These are phyloP conservation scores for Zasmidium citrigriseum DNA, from an alignment of 2,329 filamentous ascomycete species.

Conservation along the genomic window DNA sequence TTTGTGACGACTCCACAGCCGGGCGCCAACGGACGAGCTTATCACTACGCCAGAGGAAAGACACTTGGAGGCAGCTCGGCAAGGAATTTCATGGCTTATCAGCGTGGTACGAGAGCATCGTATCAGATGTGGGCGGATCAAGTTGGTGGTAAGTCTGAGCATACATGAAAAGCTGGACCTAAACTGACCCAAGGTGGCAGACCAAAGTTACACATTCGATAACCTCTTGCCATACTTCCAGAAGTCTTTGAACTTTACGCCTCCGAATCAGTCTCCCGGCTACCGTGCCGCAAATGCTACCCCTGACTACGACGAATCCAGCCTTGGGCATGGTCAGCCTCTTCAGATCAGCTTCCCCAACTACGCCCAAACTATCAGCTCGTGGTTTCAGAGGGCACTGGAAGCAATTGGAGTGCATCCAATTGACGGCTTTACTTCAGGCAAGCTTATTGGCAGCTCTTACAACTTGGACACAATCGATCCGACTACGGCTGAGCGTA, in stretches of 20 bases:
- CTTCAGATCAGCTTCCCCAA: conserved; percentile 5
- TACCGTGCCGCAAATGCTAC: conserved; percentile 1
- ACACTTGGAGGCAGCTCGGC: conserved; percentile 28
- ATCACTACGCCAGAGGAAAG: conserved; percentile 29
- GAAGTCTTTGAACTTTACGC: not conserved
- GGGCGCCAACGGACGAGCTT: not conserved
- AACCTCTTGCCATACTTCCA: conserved; percentile 25
- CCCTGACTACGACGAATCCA: not conserved
- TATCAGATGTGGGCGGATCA: conserved; percentile 38
- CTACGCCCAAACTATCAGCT: not conserved
- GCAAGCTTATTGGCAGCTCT: not conserved
- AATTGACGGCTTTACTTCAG: not conserved
- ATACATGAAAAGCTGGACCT: too few species aligned
- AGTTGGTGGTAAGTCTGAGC: conserved; percentile 22
- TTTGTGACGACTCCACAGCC: conserved; percentile 9
- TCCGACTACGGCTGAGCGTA: not conserved
- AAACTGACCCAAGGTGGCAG: conserved; percentile 8
- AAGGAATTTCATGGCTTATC: conserved; percentile 28
- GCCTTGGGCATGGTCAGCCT: not conserved
- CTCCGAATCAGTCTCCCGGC: not conserved
- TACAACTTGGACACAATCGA: not conserved
- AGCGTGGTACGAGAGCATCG: conserved; percentile 32
- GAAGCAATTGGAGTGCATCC: not conserved
- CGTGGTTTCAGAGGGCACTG: not conserved
- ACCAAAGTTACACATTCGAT: conserved; percentile 33